phyloP scores from a whole-genome alignment of 1,284 basidiomycete species.

The Rhodotorula sp. region DNA sequence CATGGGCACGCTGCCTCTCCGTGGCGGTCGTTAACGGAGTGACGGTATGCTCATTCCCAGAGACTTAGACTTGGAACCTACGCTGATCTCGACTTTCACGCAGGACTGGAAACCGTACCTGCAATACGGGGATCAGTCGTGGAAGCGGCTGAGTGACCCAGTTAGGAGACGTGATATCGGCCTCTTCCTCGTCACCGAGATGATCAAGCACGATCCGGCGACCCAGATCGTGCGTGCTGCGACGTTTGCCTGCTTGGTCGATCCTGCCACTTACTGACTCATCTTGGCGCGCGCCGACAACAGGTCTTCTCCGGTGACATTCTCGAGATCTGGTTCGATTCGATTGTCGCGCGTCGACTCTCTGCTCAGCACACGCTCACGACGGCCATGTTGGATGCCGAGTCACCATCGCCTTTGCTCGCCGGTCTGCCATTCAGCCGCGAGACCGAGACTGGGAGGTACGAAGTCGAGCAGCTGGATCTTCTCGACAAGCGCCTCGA shows the following conservation, averaged over 20 bases:
- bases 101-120: constrained; percentile 69
- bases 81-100: not conserved
- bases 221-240: constrained; percentile 60
- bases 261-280: not conserved
- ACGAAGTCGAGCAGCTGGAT: constrained; percentile 23
- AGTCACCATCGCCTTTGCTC: constrained; percentile 14
- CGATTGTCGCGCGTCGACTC: constrained; percentile 57
- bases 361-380: constrained; percentile 58
- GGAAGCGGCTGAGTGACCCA: constrained; percentile 60
- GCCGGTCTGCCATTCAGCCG: constrained; percentile 17
- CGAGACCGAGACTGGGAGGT: not conserved
- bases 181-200: constrained; percentile 65
- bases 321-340: constrained; percentile 60
- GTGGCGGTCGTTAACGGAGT: constrained; percentile 64
- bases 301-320: constrained; percentile 61
- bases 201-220: constrained; percentile 64
- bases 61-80: constrained; percentile 21
- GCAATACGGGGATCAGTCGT: constrained; percentile 61
- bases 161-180: constrained; percentile 64
- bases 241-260: not conserved
- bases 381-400: constrained; percentile 19
- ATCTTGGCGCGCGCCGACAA: constrained; percentile 42
- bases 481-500: constrained; percentile 24
- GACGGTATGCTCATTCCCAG: constrained; percentile 51
- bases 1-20: constrained; percentile 73